Base-by-base conservation (phyloP, 306 rosid species). In the Pyrus communis region DNA sequence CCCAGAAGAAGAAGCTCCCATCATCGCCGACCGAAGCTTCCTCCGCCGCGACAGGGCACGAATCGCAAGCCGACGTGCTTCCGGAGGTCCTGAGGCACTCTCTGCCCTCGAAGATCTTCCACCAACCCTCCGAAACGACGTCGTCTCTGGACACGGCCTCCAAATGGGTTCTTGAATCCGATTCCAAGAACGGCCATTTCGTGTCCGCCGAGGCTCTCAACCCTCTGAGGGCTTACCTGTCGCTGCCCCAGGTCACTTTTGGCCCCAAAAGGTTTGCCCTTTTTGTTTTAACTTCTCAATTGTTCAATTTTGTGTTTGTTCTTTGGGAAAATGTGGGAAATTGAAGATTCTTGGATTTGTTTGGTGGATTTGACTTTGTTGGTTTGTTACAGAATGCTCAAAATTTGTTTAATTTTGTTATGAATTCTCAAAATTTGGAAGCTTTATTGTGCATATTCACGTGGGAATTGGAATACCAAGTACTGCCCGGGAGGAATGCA, bases 181-280 rank as follows among this genome's bases (percentile, higher is more conserved):
- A 89, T 28, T 79, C 84, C 45, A 81, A 77, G 67, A 21, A 42
- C 21, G 81, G 35, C 27, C 78, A 77, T 69, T 76, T 71, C 28
- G 66, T 86, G 2, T 85, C 91, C 45, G 55, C 88, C 0, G 91
- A 95, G 14, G 88, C 86, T 73, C 79, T 90, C n/a, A 90, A 92
- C 75, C 98, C 96, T 74, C 89, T 92, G 0, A 80, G 93, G 73
- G 93, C 84, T 82, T 92, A 83, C 71, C 10, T 94, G 46, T 83
- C 95, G 52, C 73, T 94, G 17, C 98, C 98, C 31, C 98, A 85
- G 82, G 97, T 90, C 86, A 85, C 96, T 11, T 87, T 95, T 73
- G 97, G 97, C 83, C 91, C 97, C 71, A 92, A 78, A 92, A 95
- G 98, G 98, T 95, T 57, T 12, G 97, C 90, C 61, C 12, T 2